Evolutionary conservation across 495 filamentous ascomycete species (phyloP), one percentile per base, ranked within the genome.

Genomic region (Pyrenula aspistea): DNA sequence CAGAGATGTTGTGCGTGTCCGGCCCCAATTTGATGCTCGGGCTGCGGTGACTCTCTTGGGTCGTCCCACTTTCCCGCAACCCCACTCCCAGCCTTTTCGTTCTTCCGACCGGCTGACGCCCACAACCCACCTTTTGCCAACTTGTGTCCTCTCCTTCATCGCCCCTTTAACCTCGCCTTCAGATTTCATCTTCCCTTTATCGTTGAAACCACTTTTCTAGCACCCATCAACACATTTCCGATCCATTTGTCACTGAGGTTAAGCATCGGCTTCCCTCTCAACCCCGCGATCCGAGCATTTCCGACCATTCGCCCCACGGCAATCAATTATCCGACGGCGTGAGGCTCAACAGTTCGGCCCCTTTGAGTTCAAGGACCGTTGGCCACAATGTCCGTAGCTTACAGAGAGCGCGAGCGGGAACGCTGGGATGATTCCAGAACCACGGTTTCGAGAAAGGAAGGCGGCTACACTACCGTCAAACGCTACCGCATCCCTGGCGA

Each of bases 401-500:
- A 75, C 60, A 66, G 71, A 68, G 70, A 75, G 54, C 65, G 65
- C 24, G 67, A 73, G 23, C 65, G 75, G 59, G 74, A 77, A 12
- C 65, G 68, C n/a, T 74, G 70, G 62, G 71, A 77, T 55, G 61
- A 60, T 47, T 61, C 57, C 50, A 71, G 74, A 53, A 64, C 63
- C 36, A 59, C 70, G 25, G 65, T 71, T 56, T 70, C 71, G 4
- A 31, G 56, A 2, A 50, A 54, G 24, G 51, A 55, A 31, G 59
- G 47, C 22, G 54, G 54, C 53, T 65, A 62, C 55, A 61, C 56
- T 19, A 63, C 63, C 42, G 67, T 77, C 59, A 79, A 80, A 59
- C 73, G 73, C 57, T 79, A 80, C 67, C 71, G 76, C 61, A 68
- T 80, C 56, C 66, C 73, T 19, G 53, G 65, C 12, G 74, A 78